Evolutionary conservation across 768 basidiomycete genomes (phyloP), one percentile per base, ranked within the genome.

Genomic region (Suillus decipiens): DNA sequence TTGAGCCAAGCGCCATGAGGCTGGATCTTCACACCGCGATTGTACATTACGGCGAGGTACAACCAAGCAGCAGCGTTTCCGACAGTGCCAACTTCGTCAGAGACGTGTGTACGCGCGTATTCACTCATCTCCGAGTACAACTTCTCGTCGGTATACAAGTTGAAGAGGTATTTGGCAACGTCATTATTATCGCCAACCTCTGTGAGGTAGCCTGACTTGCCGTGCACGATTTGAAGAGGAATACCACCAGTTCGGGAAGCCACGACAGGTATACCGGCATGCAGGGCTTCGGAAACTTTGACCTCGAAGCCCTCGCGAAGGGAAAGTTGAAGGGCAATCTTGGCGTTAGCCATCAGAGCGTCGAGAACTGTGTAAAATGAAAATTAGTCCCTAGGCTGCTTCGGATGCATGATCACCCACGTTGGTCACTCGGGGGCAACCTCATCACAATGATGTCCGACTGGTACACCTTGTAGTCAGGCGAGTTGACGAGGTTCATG

Each of bases 291-390:
- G 54, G 93, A 95, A 57, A 96, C 95, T 76, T 98, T 98, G 77
- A 98, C 93, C 72, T 98, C 96, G 78, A 97, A 98, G 34, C 96
- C 96, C 78, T 98, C 96, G 62, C 95, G 89, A 51, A 91, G 89
- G 59, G 93, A 95, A 51, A 98, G 86, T 75, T 98, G 96, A 56
- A 94, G 84, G 5, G 92, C 95, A 63, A 96, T 89, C 79, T 92
- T 89, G 51, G 92, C 84, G 68, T 95, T 96, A 59, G 90, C 88
- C 85, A 97, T 85, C 68, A 97, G 82, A 10, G 90, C 89, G 67
- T 96, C 95, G 63, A 98, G 82, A 58, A 96, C 90, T 88, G 70
- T 57, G 51, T 37, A 39, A 10, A 17, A 69, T 41, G 63, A 48
- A 34, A 24, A 65, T 59, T 45, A n/a, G 3, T 41, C 0, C 43